Evolutionary conservation across 345 rosid species (phyloP).

Genomic region (Kandelia obovata): DNA sequence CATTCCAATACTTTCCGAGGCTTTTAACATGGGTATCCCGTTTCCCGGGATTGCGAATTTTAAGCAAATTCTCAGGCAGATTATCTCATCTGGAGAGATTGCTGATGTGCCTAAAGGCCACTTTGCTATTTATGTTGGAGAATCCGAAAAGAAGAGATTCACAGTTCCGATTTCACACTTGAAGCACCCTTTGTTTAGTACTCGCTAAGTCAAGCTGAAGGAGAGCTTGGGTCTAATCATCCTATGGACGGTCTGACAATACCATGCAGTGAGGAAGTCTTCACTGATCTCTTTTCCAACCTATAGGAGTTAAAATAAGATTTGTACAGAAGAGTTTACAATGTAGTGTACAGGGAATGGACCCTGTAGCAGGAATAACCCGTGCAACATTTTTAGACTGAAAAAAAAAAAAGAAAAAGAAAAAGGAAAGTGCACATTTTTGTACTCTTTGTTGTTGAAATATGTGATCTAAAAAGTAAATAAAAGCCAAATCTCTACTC

Average conservation of each 20-base stretch:
- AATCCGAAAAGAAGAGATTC: conserved; percentile 11
- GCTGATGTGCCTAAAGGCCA: conserved; percentile 31
- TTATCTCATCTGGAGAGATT: neutral
- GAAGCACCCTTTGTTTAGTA: conserved; percentile 12
- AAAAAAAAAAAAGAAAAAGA: neutral
- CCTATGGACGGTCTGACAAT: conserved; percentile 6
- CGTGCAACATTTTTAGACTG: neutral
- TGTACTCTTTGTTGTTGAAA: neutral
- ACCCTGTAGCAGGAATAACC: neutral
- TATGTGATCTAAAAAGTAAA: neutral
- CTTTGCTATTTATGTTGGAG: conserved; percentile 27
- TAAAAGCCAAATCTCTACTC: neutral
- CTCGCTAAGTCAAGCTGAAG: conserved; percentile 13
- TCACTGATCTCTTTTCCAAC: neutral
- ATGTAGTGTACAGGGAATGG: neutral
- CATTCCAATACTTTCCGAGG: neutral
- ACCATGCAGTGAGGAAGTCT: conserved; percentile 11
- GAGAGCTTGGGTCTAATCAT: conserved; percentile 16
- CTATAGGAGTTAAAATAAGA: neutral
- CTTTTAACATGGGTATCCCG: conserved; percentile 12
- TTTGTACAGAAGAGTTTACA: neutral
- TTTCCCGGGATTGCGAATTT: conserved; percentile 12
- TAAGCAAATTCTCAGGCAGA: conserved; percentile 1
- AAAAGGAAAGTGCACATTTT: neutral
- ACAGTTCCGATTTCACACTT: neutral